Conservation (phyloP, 78 protist genomes). For the Capsaspora owczarzaki region DNA sequence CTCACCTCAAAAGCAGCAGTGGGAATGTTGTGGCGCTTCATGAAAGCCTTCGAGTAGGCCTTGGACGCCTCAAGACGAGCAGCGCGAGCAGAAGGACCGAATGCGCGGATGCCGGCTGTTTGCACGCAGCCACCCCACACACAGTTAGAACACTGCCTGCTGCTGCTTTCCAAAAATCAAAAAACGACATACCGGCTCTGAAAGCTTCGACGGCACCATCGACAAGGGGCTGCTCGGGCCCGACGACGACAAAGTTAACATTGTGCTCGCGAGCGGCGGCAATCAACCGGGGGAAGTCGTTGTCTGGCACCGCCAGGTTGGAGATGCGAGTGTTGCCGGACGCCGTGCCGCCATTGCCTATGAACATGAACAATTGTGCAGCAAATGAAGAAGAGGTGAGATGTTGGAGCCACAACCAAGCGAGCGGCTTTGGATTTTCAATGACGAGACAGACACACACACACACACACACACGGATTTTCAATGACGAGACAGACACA, state of each 20-base stretch:
- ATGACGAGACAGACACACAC: too few relatives aligned
- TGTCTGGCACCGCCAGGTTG: too few relatives aligned
- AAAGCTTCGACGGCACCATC: slow-evolving; percentile 63
- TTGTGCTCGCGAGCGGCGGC: not conserved
- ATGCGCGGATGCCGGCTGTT: slow-evolving; percentile 21
- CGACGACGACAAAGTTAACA: slow-evolving; percentile 59
- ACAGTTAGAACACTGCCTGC: not conserved
- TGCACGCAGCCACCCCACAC: not conserved
- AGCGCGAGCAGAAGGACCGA: slow-evolving; percentile 70
- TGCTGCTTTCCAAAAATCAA: too few relatives aligned
- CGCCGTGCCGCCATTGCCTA: not conserved
- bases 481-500: too few relatives aligned
- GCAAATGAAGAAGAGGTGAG: not conserved
- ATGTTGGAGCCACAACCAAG: not conserved
- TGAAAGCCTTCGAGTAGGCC: slow-evolving; percentile 77
- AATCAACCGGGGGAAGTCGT: too few relatives aligned
- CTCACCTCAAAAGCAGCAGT: slow-evolving; percentile 52
- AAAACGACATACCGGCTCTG: slow-evolving; percentile 12
- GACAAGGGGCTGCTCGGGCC: slow-evolving; percentile 81
- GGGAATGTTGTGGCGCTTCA: slow-evolving; percentile 69
- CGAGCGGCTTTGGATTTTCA: too few relatives aligned
- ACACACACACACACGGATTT: too few relatives aligned
- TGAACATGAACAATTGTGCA: not conserved
- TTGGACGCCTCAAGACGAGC: slow-evolving; percentile 77
- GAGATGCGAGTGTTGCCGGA: too few relatives aligned